Evolutionary conservation across 2,329 filamentous ascomycete genomes (phyloP).

Genomic region (Fusarium clavum): DNA sequence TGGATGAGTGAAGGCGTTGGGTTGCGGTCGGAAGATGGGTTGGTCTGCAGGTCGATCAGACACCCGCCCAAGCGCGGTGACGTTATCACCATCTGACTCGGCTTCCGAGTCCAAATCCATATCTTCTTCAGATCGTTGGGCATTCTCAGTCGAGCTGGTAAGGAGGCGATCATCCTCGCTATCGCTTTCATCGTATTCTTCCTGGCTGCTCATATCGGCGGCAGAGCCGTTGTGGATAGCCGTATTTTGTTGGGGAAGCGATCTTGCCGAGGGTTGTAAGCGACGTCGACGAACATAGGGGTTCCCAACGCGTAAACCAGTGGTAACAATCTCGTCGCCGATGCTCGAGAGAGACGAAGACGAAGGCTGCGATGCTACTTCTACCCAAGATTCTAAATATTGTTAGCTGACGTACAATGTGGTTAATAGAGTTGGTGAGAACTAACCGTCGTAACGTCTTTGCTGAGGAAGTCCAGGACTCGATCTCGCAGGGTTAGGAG

Average conservation of each 20-base stretch:
- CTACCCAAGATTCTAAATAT: conserved; percentile 91
- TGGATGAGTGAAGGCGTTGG: conserved; percentile 91
- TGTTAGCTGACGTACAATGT: conserved; percentile 25
- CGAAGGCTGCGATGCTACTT: conserved; percentile 91
- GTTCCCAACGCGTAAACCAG: conserved; percentile 81
- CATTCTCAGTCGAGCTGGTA: conserved; percentile 69
- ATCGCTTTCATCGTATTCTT: conserved; percentile 94
- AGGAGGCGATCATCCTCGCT: conserved; percentile 82
- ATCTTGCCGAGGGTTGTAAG: conserved; percentile 49
- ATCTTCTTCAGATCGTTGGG: conserved; percentile 53
- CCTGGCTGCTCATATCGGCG: conserved; percentile 79
- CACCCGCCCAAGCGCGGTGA: conserved; percentile 78
- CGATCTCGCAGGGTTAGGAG: conserved; percentile 46
- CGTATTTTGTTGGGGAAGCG: conserved; percentile 55
- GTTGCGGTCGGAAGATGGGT: conserved; percentile 81
- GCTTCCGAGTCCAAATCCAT: conserved; percentile 60
- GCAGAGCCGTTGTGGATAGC: conserved; percentile 57
- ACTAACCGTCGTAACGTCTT: conserved; percentile 54
- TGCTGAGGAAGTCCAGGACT: conserved; percentile 49
- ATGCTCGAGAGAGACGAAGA: conserved; percentile 91
- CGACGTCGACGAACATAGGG: conserved; percentile 72
- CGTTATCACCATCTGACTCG: conserved; percentile 75
- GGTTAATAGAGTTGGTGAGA: neutral
- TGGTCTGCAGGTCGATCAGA: conserved; percentile 63
- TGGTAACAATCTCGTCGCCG: conserved; percentile 90